Evolutionary conservation across 495 filamentous ascomycete species (phyloP).

Genomic region (Aspergillus carlsbadensis): DNA sequence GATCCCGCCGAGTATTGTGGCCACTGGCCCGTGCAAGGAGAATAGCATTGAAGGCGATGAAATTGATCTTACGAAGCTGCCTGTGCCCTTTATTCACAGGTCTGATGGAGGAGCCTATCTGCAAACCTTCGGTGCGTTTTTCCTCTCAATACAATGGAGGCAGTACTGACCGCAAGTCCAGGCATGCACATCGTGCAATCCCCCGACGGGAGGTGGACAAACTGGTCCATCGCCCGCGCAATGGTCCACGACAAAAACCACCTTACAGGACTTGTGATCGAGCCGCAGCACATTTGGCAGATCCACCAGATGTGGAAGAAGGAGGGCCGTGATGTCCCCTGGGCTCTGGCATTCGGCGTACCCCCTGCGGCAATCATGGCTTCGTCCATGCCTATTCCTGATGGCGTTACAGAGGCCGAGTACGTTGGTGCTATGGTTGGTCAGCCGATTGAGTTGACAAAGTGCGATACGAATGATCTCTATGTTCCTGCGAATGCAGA

Average conservation of each 20-base stretch:
- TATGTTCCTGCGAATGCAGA: slow-evolving; percentile 38
- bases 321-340: slow-evolving; percentile 34
- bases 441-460: slow-evolving; percentile 31
- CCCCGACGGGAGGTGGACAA: slow-evolving; percentile 35
- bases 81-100: slow-evolving; percentile 33
- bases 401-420: slow-evolving; percentile 32
- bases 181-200: slow-evolving; percentile 39
- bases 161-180: neutral
- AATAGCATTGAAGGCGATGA: slow-evolving; percentile 27
- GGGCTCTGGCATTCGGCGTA: slow-evolving; percentile 36
- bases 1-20: slow-evolving; percentile 25
- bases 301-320: slow-evolving; percentile 40
- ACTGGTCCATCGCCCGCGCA: slow-evolving; percentile 41
- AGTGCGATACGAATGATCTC: slow-evolving; percentile 41
- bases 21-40: slow-evolving; percentile 33
- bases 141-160: neutral
- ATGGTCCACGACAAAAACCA: slow-evolving; percentile 36
- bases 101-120: slow-evolving; percentile 40
- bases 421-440: slow-evolving; percentile 37
- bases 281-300: slow-evolving; percentile 33
- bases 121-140: slow-evolving; percentile 24
- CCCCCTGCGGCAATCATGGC: slow-evolving; percentile 42
- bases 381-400: slow-evolving; percentile 36
- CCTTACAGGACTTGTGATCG: slow-evolving; percentile 29
- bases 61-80: slow-evolving; percentile 34